Evolutionary conservation across 1,284 basidiomycete species (phyloP), one percentile per base, ranked within the genome.

Genomic region (Ustilago cynodontis): DNA sequence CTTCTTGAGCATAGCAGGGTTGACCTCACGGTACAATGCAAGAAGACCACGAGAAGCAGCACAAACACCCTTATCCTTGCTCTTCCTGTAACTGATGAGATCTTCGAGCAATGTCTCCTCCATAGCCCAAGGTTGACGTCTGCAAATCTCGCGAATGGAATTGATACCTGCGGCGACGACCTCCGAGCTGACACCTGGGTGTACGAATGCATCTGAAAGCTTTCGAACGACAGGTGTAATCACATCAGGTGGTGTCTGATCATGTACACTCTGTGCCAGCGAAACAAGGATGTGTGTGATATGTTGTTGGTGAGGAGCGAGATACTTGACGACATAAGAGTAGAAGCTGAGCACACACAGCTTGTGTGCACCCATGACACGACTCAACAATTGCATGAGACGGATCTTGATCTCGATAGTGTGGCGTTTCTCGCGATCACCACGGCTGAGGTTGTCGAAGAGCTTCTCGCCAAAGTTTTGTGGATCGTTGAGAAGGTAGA

Each of bases 91-190:
- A 86, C 94, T 94, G 55, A 99, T 90, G 70, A 99, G 86, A 87
- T 99, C 97, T 0, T 92, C 91, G 3, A 99, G 88, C 26, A 99
- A 87, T 82, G 97, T 95, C 81, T 95, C 93, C 71, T 94, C 93
- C 93, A 99, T 98, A 60, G 78, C 92, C 94, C 94, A 96, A 6
- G 96, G 94, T 86, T 99, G 97, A 35, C 96, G 87, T 43, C 92
- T 88, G 85, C 94, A 98, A 28, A 99, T 91, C 87, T 99, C 96
- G 41, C 95, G 90, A 52, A 99, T 94, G 22, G 94, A 90, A 85
- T 99, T 99, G 81, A 99, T 88, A 39, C 97, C 97, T 0, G 96
- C 97, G 0, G 95, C 92, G 64, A 98, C 93, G 80, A 99, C 95
- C 86, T 99, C 95, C 72, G 92, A 90, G 3, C 94, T 94, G 4